Evolutionary conservation across 148 eudicot genomes (phyloP), one percentile per base, ranked within the genome.

Genomic region (Persicaria maculosa): DNA sequence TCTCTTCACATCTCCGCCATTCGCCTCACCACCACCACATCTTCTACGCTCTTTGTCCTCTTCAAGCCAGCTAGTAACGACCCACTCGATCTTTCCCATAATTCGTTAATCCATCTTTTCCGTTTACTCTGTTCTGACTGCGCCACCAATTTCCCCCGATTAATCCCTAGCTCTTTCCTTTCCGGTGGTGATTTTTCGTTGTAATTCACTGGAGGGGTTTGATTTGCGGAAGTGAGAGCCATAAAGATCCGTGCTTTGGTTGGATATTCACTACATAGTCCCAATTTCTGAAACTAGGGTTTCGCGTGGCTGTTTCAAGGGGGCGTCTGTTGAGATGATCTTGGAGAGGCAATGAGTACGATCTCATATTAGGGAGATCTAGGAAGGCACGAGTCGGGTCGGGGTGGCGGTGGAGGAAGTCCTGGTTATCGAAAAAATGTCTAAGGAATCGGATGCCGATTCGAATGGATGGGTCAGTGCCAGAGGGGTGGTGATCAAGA

Each of bases 401-500:
- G 40, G 40, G 40, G 40, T 31, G 40, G 40, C 2, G 43, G 14
- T 20, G 67, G 25, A 59, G 67, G 15, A 6, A 40, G 40, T 65
- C 17, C 19, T 40, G 70, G 14, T 43, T 40, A 46, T 65, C 40
- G 19, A 65, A 43, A 43, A 43, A 65, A 50, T 65, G 72, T 45
- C 16, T 10, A 46, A 12, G 20, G 83, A 36, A 31, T 72, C 82
- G 36, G 87, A 76, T 25, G 55, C 77, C 43, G 77, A 76, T 54
- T 62, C 75, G 7, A 79, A 78, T 58, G 93, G 96, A 15, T 88
- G 97, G 97, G 75, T 79, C 78, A 80, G 76, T 80, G 92, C 90
- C 2, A 83, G 96, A 61, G 97, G 99, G 44, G 69, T 89, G 68
- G 86, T 85, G 1, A 52, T 90, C 15, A 95, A 95, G 80, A 58